Evolutionary conservation across 2,329 filamentous ascomycete species (phyloP), one percentile per base, ranked within the genome.

Genomic region (Fusarium oligoseptatum): DNA sequence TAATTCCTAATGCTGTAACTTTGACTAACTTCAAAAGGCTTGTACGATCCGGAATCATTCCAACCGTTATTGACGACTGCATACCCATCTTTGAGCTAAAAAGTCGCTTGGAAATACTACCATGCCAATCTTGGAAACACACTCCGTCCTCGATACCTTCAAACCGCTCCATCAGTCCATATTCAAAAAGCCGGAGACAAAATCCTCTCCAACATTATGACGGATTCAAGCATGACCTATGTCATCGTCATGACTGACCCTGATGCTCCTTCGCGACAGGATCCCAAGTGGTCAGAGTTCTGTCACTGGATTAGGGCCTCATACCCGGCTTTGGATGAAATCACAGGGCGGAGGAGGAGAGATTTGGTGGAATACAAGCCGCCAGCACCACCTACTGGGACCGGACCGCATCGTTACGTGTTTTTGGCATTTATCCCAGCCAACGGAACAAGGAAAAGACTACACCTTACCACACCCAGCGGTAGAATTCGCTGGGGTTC

Each of bases 281-380:
- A 76, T 8, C 76, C 74, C 1, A 72, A 76, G 57, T 77, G 73
- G 76, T 75, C 76, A 3, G 67, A 77, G 20, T 73, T 77, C 39
- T 77, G 76, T 24, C 76, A 77, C 10, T 77, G 74, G 74, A 75
- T 77, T 7, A 68, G 73, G 2, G 52, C 50, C 2, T 36, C 56
- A 0, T 9, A 55, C 5, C 20, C 50, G 4, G 66, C 58, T 10
- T 32, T 60, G 6, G 57, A 62, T 12, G 15, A 36, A 15, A 24
- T 20, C 0, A 63, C 60, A 1, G 60, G 56, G 1, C 55, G 65
- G 2, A 20, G 60, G 1, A 36, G 77, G 0, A 45, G 71, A 9
- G 66, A 75, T 2, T n/a, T 77, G 1, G 24, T 77, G 11, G 43
- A 73, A 36, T 77, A 77, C 3, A 75, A 68, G 14, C 62, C 76